These are phyloP conservation scores for Kwoniella mangroviensis DNA, from an alignment of 768 basidiomycete genomes.

Conservation along the genomic window DNA sequence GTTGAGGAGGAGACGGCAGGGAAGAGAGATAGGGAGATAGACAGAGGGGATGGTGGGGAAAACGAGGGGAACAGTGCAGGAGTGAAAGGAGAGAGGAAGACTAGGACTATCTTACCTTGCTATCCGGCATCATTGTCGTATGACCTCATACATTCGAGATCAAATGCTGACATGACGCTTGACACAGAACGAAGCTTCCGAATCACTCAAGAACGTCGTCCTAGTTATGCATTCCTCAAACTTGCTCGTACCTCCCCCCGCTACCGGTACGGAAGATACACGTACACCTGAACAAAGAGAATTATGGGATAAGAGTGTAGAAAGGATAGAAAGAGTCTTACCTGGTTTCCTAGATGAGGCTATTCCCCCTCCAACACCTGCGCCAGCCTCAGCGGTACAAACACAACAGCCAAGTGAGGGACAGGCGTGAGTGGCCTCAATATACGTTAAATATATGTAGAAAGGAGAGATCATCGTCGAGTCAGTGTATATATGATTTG, in stretches of 20 bases:
- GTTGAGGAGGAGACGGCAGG: background rate
- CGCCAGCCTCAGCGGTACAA: background rate
- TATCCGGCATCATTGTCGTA: too few species aligned
- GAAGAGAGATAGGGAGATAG: background rate
- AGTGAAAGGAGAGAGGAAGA: background rate
- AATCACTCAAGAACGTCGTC: constrained; percentile 94
- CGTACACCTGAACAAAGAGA: constrained; percentile 47
- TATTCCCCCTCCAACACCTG: constrained; percentile 19
- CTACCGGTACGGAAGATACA: constrained; percentile 20
- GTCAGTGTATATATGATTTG: too few species aligned
- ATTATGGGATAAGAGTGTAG: constrained; percentile 83
- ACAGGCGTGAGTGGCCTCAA: too few species aligned
- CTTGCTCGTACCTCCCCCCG: constrained; percentile 72
- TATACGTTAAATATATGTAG: too few species aligned
- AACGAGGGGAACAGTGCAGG: background rate
- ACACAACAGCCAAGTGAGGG: too few species aligned
- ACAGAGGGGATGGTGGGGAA: background rate
- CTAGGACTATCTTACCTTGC: too few species aligned
- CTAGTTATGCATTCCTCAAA: constrained; percentile 92
- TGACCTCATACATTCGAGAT: background rate
- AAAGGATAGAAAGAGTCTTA: constrained; percentile 85
- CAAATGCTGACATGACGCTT: background rate
- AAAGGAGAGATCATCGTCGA: too few species aligned
- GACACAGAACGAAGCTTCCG: constrained; percentile 85
- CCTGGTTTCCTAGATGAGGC: constrained; percentile 74